phyloP scores from a whole-genome alignment of 306 rosid species.

The Ormosia semicastrata region DNA sequence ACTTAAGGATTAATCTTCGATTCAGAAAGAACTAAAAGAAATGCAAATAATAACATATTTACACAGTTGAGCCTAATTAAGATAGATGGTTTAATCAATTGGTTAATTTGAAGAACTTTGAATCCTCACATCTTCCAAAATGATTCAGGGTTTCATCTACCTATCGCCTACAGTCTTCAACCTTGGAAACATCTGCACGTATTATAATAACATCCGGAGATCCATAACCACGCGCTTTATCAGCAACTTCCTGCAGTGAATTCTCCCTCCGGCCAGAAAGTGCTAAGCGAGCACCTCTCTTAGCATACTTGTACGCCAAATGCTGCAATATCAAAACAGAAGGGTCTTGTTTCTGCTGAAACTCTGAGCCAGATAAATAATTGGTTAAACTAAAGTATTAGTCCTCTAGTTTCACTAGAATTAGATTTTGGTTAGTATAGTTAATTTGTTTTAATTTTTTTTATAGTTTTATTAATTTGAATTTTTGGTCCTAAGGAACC shows the following conservation, averaged over 20 bases:
- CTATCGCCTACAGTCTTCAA: constrained; percentile 51
- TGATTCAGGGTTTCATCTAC: constrained; percentile 50
- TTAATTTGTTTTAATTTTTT: no score
- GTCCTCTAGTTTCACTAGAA: no score
- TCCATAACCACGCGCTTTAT: constrained; percentile 45
- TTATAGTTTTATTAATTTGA: no score
- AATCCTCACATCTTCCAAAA: constrained; percentile 50
- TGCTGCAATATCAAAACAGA: constrained; percentile 24
- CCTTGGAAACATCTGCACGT: constrained; percentile 60
- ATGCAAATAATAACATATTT: background rate
- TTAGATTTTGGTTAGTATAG: no score
- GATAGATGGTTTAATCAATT: background rate
- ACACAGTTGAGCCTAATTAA: background rate
- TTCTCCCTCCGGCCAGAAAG: constrained; percentile 57
- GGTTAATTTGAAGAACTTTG: background rate
- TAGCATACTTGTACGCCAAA: constrained; percentile 75
- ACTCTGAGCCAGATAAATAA: background rate
- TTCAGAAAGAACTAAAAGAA: background rate
- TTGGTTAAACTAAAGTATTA: no score
- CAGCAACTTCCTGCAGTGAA: constrained; percentile 47
- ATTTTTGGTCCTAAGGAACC: no score
- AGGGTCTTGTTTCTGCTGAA: background rate
- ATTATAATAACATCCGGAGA: constrained; percentile 60
- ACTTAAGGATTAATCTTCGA: background rate
- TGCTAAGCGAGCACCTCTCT: constrained; percentile 61